phyloP scores from a whole-genome alignment of 768 basidiomycete genomes.

The Boletus pseudo-olivaceus region DNA sequence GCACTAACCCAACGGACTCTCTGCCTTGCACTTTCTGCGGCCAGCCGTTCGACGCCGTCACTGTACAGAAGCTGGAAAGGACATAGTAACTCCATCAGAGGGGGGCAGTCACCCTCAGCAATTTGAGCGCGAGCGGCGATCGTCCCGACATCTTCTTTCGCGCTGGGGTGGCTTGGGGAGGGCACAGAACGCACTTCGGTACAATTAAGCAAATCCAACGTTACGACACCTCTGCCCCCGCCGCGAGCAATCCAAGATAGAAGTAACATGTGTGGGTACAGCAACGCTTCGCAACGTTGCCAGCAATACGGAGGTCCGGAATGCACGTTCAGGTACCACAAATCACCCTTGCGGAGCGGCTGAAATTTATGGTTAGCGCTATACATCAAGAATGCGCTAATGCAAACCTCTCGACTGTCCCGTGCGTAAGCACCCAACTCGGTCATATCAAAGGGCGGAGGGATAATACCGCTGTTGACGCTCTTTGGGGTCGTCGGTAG shows the following conservation, averaged over 20 bases:
- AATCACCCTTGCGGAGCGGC: slow-evolving; percentile 80
- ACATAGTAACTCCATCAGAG: slow-evolving; percentile 70
- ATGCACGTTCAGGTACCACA: slow-evolving; percentile 95
- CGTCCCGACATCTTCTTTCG: slow-evolving; percentile 83
- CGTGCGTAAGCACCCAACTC: slow-evolving; percentile 43
- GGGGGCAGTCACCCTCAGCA: slow-evolving; percentile 37
- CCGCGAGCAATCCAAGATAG: slow-evolving; percentile 85
- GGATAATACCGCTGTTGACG: slow-evolving; percentile 32
- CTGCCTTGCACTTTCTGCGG: slow-evolving; percentile 83
- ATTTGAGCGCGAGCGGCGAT: slow-evolving; percentile 69
- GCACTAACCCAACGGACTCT: slow-evolving; percentile 90
- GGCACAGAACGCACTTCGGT: slow-evolving; percentile 81
- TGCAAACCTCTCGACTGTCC: slow-evolving; percentile 42
- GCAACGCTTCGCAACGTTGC: slow-evolving; percentile 78
- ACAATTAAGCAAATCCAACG: slow-evolving; percentile 83
- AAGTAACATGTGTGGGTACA: slow-evolving; percentile 80
- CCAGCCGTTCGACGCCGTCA: slow-evolving; percentile 86
- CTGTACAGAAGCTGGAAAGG: slow-evolving; percentile 90
- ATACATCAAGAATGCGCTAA: neutral
- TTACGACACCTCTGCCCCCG: slow-evolving; percentile 81
- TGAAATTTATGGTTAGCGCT: slow-evolving; percentile 31
- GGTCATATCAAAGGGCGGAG: slow-evolving; percentile 45
- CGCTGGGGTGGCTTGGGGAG: slow-evolving; percentile 75
- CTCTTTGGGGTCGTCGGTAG: slow-evolving; percentile 28
- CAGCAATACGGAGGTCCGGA: slow-evolving; percentile 72